Conservation (phyloP, 805 yeast genomes). For the Wickerhamiella slavikovae region DNA sequence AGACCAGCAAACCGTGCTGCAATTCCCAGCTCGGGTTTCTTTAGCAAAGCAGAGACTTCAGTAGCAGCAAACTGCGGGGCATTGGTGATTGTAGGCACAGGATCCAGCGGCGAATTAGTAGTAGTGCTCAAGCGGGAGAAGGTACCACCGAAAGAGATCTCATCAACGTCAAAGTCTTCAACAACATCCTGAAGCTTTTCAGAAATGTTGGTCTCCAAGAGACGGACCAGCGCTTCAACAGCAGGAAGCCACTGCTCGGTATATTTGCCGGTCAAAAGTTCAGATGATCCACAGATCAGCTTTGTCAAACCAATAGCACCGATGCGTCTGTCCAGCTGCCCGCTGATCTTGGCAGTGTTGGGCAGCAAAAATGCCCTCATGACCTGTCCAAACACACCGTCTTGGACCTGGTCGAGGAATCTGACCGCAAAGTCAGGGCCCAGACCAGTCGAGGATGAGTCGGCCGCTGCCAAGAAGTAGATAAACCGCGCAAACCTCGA, state of each 20-base stretch:
- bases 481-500: conserved; percentile 49
- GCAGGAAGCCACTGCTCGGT: conserved; percentile 23
- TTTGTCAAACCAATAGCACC: conserved; percentile 30
- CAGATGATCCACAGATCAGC: conserved; percentile 20
- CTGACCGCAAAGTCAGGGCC: conserved; percentile 36
- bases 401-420: conserved; percentile 22
- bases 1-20: not conserved
- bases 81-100: conserved; percentile 29
- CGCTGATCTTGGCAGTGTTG: conserved; percentile 19
- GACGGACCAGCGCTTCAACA: conserved; percentile 24
- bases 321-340: conserved; percentile 25
- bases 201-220: conserved; percentile 24
- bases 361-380: conserved; percentile 17
- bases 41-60: conserved; percentile 7
- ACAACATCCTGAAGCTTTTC: conserved; percentile 16
- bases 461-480: conserved; percentile 27
- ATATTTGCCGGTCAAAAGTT: conserved; percentile 24
- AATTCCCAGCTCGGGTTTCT: not conserved
- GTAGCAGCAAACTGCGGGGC: conserved; percentile 12
- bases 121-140: conserved; percentile 57
- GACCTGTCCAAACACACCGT: conserved; percentile 19
- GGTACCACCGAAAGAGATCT: conserved; percentile 69
- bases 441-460: conserved; percentile 18
- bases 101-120: conserved; percentile 44
- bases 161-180: conserved; percentile 38